A percentile compares a stretch with the other conserved stretches of the same genome.
Evolutionary conservation across 2,329 filamentous ascomycete genomes (phyloP).

Genomic region (Fusarium ramigenum): DNA sequence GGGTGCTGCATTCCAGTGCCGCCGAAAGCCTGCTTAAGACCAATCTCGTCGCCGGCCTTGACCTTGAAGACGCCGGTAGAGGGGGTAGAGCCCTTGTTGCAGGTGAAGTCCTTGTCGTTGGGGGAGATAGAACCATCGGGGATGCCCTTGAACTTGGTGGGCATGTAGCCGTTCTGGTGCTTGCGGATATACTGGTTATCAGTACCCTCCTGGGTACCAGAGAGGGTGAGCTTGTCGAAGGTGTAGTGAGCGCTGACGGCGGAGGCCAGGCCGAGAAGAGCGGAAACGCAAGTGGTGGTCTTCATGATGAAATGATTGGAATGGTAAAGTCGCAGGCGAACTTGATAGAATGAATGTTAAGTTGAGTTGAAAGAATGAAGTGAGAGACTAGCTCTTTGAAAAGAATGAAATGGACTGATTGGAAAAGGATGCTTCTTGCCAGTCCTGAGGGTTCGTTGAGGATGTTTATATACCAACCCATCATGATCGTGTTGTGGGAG

Average conservation of each 20-base stretch:
- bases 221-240: conserved; percentile 16
- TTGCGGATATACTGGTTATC: conserved; percentile 18
- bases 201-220: neutral
- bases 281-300: conserved; percentile 13
- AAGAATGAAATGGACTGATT: conserved; percentile 17
- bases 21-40: conserved; percentile 14
- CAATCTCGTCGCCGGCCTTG: conserved; percentile 17
- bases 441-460: neutral
- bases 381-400: conserved; percentile 23
- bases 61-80: conserved; percentile 9
- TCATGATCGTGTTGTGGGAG: neutral
- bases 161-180: conserved; percentile 20
- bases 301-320: conserved; percentile 10
- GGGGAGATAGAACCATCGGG: conserved; percentile 13
- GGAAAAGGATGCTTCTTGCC: conserved; percentile 5
- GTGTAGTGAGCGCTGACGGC: conserved; percentile 20
- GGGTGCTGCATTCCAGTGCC: conserved; percentile 16
- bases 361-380: conserved; percentile 8
- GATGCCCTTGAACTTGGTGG: conserved; percentile 12
- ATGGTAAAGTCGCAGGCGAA: conserved; percentile 7
- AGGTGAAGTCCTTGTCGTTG: conserved; percentile 18
- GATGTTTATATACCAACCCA: neutral
- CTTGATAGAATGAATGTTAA: conserved; percentile 1
- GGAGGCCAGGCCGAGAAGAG: conserved; percentile 11
- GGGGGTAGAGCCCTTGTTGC: conserved; percentile 6